Conservation (phyloP, 768 basidiomycete species). For the Phylloporus rhodoxanthus region DNA sequence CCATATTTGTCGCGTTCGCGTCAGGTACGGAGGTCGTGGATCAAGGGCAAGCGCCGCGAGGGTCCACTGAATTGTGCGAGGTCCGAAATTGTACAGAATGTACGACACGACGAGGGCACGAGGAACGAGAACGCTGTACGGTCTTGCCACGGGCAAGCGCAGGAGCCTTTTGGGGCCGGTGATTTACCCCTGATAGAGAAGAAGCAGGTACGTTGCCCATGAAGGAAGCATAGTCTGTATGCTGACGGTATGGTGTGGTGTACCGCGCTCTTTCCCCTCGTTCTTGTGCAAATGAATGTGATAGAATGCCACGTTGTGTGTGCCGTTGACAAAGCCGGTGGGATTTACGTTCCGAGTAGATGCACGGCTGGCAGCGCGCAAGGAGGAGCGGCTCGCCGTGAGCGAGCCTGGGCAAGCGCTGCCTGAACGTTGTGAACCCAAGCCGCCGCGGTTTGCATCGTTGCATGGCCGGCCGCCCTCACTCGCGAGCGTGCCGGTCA, state of each 20-base stretch:
- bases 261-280: conserved; percentile 8
- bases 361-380: conserved; percentile 44
- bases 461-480: conserved; percentile 25
- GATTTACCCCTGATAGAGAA: conserved; percentile 26
- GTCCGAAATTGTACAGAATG: background rate
- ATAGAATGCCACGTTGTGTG: conserved; percentile 23
- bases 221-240: conserved; percentile 17
- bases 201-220: conserved; percentile 29
- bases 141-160: background rate
- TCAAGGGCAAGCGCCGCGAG: conserved; percentile 10
- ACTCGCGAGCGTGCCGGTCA: conserved; percentile 30
- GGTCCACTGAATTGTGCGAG: background rate
- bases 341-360: conserved; percentile 52
- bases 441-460: conserved; percentile 36
- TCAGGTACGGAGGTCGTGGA: conserved; percentile 8
- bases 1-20: conserved; percentile 17
- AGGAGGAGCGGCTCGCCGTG: conserved; percentile 29
- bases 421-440: conserved; percentile 43
- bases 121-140: background rate
- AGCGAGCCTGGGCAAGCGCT: conserved; percentile 22
- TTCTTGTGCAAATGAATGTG: conserved; percentile 3
- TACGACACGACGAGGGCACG: conserved; percentile 1
- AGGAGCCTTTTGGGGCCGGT: conserved; percentile 13
- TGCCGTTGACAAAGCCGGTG: conserved; percentile 40
- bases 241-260: conserved; percentile 20